These are phyloP conservation scores for Euphorbia lathyris DNA, from an alignment of 345 rosid species.

Conservation along the genomic window DNA sequence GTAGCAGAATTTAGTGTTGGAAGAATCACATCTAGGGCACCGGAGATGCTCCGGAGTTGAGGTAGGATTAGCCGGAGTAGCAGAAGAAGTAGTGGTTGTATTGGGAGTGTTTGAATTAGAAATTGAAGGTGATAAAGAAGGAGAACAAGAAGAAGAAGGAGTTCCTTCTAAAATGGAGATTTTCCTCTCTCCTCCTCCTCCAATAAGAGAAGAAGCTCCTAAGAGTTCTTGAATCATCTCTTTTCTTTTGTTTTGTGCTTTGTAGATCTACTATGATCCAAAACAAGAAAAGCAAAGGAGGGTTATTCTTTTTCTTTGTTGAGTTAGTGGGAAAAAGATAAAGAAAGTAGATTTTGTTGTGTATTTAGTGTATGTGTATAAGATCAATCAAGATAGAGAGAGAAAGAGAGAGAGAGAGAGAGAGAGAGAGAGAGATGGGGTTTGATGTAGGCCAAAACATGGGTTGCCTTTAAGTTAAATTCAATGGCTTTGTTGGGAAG, in stretches of 20 bases:
- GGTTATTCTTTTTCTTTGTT: constrained; percentile 25
- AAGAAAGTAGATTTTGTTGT: constrained; percentile 36
- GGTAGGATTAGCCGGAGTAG: constrained; percentile 14
- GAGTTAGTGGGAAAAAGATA: constrained; percentile 41
- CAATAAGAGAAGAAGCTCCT: constrained; percentile 43
- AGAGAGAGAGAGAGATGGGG: constrained; percentile 13
- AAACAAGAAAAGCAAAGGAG: constrained; percentile 47
- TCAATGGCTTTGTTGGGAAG: constrained; percentile 21
- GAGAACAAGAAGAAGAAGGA: constrained; percentile 25
- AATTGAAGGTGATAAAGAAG: constrained; percentile 27
- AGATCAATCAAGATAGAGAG: constrained; percentile 12
- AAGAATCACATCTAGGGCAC: constrained; percentile 71
- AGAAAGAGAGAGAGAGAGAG: constrained; percentile 7
- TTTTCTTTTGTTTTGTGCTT: constrained; percentile 10
- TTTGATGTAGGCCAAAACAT: constrained; percentile 12
- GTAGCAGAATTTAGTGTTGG: constrained; percentile 79
- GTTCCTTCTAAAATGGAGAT: constrained; percentile 44
- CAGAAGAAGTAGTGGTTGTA: constrained; percentile 17
- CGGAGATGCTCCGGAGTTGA: constrained; percentile 44
- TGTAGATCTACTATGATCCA: constrained; percentile 62
- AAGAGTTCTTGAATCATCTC: constrained; percentile 72
- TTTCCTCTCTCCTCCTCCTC: constrained; percentile 47
- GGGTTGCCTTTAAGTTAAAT: constrained; percentile 30
- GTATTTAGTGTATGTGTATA: constrained; percentile 24
- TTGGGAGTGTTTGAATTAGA: neutral